Percentiles rank a stretch among this genome's conserved stretches.
These are phyloP conservation scores for Colletotrichum cordylinicola DNA, from an alignment of 2,329 filamentous ascomycete genomes.

Conservation along the genomic window DNA sequence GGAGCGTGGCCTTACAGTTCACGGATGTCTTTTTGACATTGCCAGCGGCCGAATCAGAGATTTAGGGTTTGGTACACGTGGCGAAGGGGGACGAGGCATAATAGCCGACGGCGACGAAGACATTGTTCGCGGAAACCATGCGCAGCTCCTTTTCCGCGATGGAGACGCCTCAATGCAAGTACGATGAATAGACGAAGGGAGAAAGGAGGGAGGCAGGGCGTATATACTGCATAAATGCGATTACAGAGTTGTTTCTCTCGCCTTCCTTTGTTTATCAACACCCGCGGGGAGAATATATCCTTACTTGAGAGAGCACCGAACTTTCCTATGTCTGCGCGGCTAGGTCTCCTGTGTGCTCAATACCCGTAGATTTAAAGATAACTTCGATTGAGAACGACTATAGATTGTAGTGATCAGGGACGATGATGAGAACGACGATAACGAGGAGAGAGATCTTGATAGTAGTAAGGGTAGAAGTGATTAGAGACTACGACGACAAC, in stretches of 20 bases:
- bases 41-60: slow-evolving; percentile 53
- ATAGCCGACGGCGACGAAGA: slow-evolving; percentile 27
- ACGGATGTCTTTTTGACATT: slow-evolving; percentile 79
- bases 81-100: slow-evolving; percentile 2
- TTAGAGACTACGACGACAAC: neutral
- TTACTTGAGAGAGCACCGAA: neutral
- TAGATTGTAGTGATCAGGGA: neutral
- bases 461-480: neutral
- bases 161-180: slow-evolving; percentile 42
- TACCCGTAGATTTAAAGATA: neutral
- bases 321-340: neutral
- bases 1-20: slow-evolving; percentile 74
- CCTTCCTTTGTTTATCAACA: neutral
- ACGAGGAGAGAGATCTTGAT: neutral
- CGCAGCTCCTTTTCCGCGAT: slow-evolving; percentile 54
- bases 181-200: neutral
- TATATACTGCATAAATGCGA: neutral
- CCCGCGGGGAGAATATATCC: neutral
- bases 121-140: slow-evolving; percentile 54
- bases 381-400: neutral
- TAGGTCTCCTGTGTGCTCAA: neutral
- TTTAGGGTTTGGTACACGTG: slow-evolving; percentile 48
- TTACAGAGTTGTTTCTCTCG: neutral
- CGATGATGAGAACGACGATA: neutral
- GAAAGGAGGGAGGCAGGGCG: neutral